These are phyloP conservation scores for Heritiera fomes DNA, from an alignment of 345 rosid genomes.

Conservation along the genomic window DNA sequence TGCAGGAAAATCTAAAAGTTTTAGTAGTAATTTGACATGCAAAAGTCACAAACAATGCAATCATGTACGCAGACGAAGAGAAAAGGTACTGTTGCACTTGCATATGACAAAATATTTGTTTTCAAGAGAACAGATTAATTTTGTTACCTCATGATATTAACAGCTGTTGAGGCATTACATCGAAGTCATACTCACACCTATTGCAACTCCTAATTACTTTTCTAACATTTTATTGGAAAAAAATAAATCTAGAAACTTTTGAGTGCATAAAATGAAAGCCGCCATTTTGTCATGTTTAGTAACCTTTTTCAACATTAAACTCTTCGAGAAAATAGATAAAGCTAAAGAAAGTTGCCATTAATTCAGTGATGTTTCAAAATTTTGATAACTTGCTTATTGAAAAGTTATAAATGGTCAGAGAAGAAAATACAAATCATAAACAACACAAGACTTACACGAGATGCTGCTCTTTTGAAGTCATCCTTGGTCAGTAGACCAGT, in stretches of 20 bases:
- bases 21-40: neutral
- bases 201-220: neutral
- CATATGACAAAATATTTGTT: neutral
- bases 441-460: slow-evolving; percentile 46
- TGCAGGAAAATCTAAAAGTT: neutral
- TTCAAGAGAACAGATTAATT: neutral
- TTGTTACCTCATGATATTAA: neutral
- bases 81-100: neutral
- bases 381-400: neutral
- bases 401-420: neutral
- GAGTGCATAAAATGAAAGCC: neutral
- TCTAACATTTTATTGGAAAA: neutral
- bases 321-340: neutral
- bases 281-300: neutral
- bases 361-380: neutral
- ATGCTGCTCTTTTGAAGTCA: slow-evolving; percentile 90
- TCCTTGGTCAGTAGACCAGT: slow-evolving; percentile 68
- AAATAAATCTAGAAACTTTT: neutral
- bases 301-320: neutral
- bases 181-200: neutral
- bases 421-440: neutral
- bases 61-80: neutral
- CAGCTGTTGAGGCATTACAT: neutral
- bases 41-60: neutral
- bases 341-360: neutral